Evolutionary conservation across 192 early-diverging fungal genomes (phyloP), one percentile per base, ranked within the genome.

Genomic region (Umbelopsis sp.): DNA sequence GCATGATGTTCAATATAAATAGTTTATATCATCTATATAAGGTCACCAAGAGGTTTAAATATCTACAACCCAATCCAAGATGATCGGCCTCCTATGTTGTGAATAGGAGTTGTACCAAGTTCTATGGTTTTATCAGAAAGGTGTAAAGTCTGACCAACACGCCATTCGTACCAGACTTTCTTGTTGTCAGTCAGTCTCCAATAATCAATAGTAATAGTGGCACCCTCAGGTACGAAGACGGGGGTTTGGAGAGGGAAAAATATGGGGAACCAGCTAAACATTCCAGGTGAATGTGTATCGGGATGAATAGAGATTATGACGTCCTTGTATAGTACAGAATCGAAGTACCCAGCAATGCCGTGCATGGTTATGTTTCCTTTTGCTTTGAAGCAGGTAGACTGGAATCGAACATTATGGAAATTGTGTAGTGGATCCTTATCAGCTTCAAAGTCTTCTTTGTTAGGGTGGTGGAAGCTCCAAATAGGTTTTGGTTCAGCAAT

Each of bases 251-350:
- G 52, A 4, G 98, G 98, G 75, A 99, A 98, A 76, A 88, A 98
- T 66, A 99, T 95, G 1, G 98, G 97, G 79, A 99, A 99, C 98
- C 98, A 99, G 73, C 92, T 94, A 72, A 95, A 93, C 98, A 99
- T 99, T 2, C 86, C 95, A 17, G 89, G 85, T 0, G 96, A 94
- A 71, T 98, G 97, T 8, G 93, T 92, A 6, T 66, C 71, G 2
- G 98, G 98, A 50, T 89, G 84, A 69, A 95, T 99, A 53, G 84
- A 87, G 22, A 89, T 76, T 70, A 85, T 83, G 0, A 98, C 88
- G 68, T 94, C 84, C 51, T 90, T 91, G 80, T 97, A 98, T 32
- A 99, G 84, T 36, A 91, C 86, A 1, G 93, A 85, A 74, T 99
- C 97, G 85, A 99, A 99, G 79, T 95, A 99, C 11, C 96, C 98